Percentiles rank a stretch among this genome's conserved stretches.
Evolutionary conservation across 177 flowering plant genomes (phyloP).

Genomic region (Vitis hybrid): DNA sequence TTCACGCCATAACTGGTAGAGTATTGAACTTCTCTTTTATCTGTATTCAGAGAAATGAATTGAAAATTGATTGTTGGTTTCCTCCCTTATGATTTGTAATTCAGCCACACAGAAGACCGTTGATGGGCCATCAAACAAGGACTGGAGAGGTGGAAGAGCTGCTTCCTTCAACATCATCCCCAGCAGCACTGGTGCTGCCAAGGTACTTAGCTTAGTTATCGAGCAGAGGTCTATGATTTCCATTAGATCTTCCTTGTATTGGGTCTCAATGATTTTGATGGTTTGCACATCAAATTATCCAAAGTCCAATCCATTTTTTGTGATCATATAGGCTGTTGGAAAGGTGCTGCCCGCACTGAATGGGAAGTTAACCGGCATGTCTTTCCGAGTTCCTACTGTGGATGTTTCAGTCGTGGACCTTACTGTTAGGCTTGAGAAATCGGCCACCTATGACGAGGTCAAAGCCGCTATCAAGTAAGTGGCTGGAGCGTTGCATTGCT

Average conservation of each 20-base stretch:
- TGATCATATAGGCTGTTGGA: constrained; percentile 60
- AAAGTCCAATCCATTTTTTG: background rate
- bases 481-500: background rate
- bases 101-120: constrained; percentile 87
- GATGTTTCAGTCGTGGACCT: constrained; percentile 90
- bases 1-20: constrained; percentile 79
- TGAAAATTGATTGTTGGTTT: background rate
- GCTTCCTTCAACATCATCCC: constrained; percentile 89
- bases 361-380: constrained; percentile 50
- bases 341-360: constrained; percentile 73
- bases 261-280: too few relatives aligned
- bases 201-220: constrained; percentile 35
- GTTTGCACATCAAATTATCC: too few relatives aligned
- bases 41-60: background rate
- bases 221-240: too few relatives aligned
- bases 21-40: background rate
- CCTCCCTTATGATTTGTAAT: background rate
- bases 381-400: constrained; percentile 63
- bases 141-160: constrained; percentile 96
- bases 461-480: constrained; percentile 73
- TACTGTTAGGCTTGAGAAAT: constrained; percentile 65
- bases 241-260: too few relatives aligned
- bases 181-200: constrained; percentile 96
- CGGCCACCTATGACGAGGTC: constrained; percentile 57
- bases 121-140: constrained; percentile 90